Evolutionary conservation across 2,329 filamentous ascomycete genomes (phyloP).

Genomic region (Microcyclospora pomicola): DNA sequence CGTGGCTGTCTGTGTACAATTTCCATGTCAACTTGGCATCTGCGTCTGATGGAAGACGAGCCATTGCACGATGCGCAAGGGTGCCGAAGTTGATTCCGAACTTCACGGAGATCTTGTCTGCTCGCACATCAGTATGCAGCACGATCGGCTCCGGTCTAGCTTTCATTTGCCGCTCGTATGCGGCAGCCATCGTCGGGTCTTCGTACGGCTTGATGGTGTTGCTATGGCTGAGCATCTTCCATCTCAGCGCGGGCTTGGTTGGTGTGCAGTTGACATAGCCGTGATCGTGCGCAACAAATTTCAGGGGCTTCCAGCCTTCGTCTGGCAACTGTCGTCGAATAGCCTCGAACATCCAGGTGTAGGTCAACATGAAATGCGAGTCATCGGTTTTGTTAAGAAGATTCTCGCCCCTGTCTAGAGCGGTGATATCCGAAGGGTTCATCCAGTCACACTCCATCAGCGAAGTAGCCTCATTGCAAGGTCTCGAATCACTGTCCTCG

Average conservation of each 20-base stretch:
- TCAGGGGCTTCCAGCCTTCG: conserved; percentile 6
- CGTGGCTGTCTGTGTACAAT: conserved; percentile 9
- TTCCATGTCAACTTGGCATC: conserved; percentile 8
- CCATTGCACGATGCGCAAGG: conserved; percentile 18
- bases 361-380: conserved; percentile 4
- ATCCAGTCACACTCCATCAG: conserved; percentile 1
- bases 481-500: background rate
- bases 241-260: conserved; percentile 23
- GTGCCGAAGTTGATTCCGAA: conserved; percentile 18
- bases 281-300: background rate
- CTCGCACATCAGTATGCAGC: conserved; percentile 2
- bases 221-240: conserved; percentile 20
- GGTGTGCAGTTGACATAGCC: conserved; percentile 12
- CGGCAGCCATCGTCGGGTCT: conserved; percentile 35
- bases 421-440: background rate
- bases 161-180: conserved; percentile 40
- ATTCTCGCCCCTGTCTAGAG: background rate
- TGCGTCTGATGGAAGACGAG: conserved; percentile 6
- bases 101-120: conserved; percentile 1
- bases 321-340: conserved; percentile 12
- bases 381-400: conserved; percentile 2
- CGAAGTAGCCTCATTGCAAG: conserved; percentile 1
- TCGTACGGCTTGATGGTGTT: conserved; percentile 33
- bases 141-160: conserved; percentile 25
- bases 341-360: conserved; percentile 13